Conservation (phyloP, 495 filamentous ascomycete genomes). For the Talaromyces liani region DNA sequence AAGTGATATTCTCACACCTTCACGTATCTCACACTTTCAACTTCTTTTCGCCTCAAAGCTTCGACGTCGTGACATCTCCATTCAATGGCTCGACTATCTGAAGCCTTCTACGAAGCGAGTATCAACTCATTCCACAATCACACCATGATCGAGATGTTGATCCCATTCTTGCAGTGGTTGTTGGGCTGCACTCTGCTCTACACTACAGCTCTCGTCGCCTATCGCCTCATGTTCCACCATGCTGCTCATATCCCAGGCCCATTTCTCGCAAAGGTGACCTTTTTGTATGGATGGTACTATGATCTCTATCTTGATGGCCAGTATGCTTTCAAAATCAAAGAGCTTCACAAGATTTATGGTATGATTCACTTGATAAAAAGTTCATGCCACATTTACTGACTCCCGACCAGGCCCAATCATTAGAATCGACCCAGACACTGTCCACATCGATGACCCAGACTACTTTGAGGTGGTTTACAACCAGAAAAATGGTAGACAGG, state of each 20-base stretch:
- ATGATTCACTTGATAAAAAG: neutral
- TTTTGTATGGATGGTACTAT: constrained; percentile 13
- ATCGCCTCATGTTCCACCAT: constrained; percentile 9
- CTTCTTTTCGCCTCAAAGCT: neutral
- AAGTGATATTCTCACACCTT: neutral
- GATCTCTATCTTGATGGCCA: constrained; percentile 3
- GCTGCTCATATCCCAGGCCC: constrained; percentile 8
- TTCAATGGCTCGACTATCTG: neutral
- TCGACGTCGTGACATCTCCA: neutral
- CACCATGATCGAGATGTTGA: neutral
- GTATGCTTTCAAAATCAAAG: constrained; percentile 25
- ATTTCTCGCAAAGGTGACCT: constrained; percentile 24
- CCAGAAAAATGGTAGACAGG: constrained; percentile 12
- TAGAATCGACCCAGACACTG: constrained; percentile 43
- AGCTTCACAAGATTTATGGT: constrained; percentile 32
- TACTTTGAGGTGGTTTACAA: constrained; percentile 30
- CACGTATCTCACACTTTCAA: neutral
- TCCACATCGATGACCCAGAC: constrained; percentile 33
- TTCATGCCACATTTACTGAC: neutral
- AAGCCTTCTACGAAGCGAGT: neutral
- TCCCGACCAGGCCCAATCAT: constrained; percentile 38
- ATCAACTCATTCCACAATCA: neutral
- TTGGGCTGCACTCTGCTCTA: neutral
- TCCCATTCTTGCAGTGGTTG: neutral
- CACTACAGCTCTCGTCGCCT: neutral